Conservation (phyloP, 768 basidiomycete species). For the Lactarius deliciosus region DNA sequence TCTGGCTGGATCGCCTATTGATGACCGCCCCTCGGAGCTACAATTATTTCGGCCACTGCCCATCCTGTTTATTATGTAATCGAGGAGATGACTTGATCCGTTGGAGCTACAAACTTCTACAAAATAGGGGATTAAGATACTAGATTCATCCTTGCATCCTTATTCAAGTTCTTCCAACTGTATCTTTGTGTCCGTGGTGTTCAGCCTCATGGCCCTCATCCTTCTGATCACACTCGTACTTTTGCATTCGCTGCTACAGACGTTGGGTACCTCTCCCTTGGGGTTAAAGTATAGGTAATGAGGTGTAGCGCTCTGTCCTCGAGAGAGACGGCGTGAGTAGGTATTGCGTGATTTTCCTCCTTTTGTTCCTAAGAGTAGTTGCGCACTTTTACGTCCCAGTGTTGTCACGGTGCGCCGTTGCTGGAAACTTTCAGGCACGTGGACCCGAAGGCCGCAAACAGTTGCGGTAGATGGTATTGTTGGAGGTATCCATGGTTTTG, state of each 20-base stretch:
- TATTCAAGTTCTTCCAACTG: too few relatives aligned
- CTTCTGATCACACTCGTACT: background rate
- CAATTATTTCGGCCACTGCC: slow-evolving; percentile 24
- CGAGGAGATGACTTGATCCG: background rate
- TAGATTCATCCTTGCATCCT: too few relatives aligned
- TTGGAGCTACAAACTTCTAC: too few relatives aligned
- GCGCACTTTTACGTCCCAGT: background rate
- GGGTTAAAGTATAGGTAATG: background rate
- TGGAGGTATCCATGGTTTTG: background rate
- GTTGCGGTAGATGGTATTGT: background rate
- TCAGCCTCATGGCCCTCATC: too few relatives aligned
- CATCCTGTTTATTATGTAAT: slow-evolving; percentile 14
- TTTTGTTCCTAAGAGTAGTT: background rate
- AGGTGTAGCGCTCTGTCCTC: too few relatives aligned
- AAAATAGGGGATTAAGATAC: too few relatives aligned
- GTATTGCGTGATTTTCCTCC: background rate
- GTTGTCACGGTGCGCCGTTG: background rate
- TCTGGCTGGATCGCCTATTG: background rate
- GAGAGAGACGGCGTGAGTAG: background rate
- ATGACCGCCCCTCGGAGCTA: slow-evolving; percentile 27
- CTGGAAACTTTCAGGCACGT: background rate
- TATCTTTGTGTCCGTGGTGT: too few relatives aligned
- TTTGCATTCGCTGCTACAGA: background rate
- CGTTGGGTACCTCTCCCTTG: background rate
- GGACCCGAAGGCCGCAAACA: background rate